A percentile compares a stretch with the other conserved stretches of the same genome.
phyloP scores from a whole-genome alignment of 1,284 basidiomycete species.

The Fomitopsis pinicola region DNA sequence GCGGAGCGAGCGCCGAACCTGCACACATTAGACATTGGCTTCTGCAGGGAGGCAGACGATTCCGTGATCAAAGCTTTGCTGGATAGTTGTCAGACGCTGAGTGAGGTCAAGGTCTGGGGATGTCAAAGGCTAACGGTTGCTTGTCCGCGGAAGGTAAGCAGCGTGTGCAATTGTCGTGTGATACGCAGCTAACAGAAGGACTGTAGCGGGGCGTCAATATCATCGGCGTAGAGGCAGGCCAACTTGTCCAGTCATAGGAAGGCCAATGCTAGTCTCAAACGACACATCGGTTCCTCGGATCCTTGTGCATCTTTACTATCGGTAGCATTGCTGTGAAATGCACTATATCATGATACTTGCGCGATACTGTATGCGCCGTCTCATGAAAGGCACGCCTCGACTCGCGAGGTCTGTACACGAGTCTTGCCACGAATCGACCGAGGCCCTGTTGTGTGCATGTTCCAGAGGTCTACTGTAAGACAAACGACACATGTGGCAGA shows the following conservation, averaged over 20 bases:
- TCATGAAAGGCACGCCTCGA: too few species aligned
- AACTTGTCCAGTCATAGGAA: background rate
- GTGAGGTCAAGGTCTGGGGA: slow-evolving; percentile 67
- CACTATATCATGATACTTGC: too few species aligned
- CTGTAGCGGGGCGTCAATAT: slow-evolving; percentile 33
- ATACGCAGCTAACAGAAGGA: slow-evolving; percentile 25
- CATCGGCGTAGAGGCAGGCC: slow-evolving; percentile 37
- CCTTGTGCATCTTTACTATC: too few species aligned
- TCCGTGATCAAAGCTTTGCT: slow-evolving; percentile 74
- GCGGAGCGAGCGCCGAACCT: slow-evolving; percentile 46
- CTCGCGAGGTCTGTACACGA: too few species aligned
- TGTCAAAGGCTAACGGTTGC: slow-evolving; percentile 61
- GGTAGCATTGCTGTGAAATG: too few species aligned
- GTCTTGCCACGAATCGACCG: too few species aligned
- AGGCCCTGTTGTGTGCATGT: too few species aligned
- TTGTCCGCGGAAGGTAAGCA: slow-evolving; percentile 52
- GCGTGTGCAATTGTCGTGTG: slow-evolving; percentile 1
- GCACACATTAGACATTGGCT: slow-evolving; percentile 76
- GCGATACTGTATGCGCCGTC: too few species aligned
- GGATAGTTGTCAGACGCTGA: slow-evolving; percentile 47
- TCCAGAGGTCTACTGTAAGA: too few species aligned
- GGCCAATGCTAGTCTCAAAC: too few species aligned
- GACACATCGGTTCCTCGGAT: too few species aligned
- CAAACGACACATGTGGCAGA: too few species aligned
- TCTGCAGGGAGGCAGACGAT: slow-evolving; percentile 84